Conservation (phyloP, 2,329 filamentous ascomycete genomes). For the Cadophora malorum region DNA sequence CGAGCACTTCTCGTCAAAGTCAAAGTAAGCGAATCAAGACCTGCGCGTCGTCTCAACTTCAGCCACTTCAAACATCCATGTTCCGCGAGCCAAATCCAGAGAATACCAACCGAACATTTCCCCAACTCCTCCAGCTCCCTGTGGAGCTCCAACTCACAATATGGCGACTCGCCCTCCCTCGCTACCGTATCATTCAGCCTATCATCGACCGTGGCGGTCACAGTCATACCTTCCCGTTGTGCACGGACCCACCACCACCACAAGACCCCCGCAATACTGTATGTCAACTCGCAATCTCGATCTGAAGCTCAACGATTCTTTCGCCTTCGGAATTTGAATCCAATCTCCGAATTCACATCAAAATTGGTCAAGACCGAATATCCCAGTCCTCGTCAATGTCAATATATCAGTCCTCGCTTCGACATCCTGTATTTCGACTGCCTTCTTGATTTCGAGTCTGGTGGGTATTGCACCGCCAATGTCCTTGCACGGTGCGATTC, state of each 20-base stretch:
- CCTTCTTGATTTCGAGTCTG: background rate
- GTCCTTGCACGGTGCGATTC: background rate
- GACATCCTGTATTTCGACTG: constrained; percentile 4
- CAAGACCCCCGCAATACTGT: background rate
- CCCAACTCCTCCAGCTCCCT: background rate
- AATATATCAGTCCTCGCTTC: constrained; percentile 7
- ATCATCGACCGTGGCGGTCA: background rate
- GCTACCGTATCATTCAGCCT: background rate
- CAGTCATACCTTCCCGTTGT: background rate
- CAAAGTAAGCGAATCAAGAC: background rate
- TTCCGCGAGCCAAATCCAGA: no score
- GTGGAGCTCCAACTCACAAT: constrained; percentile 2
- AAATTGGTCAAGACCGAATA: no score
- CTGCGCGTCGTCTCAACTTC: background rate
- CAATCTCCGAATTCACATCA: background rate
- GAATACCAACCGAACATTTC: background rate
- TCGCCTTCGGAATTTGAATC: background rate
- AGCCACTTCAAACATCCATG: no score
- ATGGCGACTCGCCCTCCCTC: background rate
- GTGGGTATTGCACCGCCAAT: background rate
- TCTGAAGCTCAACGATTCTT: background rate
- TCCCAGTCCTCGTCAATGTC: background rate
- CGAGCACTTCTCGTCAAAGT: background rate
- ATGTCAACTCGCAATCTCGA: background rate
- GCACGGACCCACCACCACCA: background rate